phyloP scores from a whole-genome alignment of 192 early-diverging fungal genomes.

The Umbelopsis ramanniana region DNA sequence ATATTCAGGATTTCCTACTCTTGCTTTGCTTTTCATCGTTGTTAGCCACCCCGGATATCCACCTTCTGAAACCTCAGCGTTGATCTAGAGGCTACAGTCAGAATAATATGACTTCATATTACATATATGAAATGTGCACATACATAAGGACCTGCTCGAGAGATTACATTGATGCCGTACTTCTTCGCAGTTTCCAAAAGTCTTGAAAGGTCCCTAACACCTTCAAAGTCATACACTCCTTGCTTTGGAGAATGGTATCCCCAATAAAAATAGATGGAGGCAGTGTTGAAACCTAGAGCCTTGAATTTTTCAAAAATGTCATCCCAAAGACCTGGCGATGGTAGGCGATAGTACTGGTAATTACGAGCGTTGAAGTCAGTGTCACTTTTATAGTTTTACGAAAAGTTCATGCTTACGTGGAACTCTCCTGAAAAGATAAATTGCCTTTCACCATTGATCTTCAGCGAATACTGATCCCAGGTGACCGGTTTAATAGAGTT shows the following conservation, averaged over 20 bases:
- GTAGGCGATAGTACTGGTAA: constrained; percentile 29
- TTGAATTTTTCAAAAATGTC: constrained; percentile 39
- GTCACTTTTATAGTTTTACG: too few relatives aligned
- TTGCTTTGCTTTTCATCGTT: constrained; percentile 1
- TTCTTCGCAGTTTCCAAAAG: constrained; percentile 24
- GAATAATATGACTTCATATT: too few relatives aligned
- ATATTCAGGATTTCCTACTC: not conserved
- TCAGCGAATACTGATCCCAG: constrained; percentile 24
- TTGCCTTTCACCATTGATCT: constrained; percentile 9
- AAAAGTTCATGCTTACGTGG: not conserved
- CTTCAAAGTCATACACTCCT: constrained; percentile 38
- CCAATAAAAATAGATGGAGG: constrained; percentile 36
- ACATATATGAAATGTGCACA: not conserved
- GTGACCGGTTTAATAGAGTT: not conserved
- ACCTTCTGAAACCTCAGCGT: constrained; percentile 1
- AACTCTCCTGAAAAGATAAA: constrained; percentile 27
- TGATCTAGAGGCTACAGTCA: not conserved
- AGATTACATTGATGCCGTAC: constrained; percentile 35
- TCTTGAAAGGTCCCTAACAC: constrained; percentile 33
- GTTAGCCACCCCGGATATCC: constrained; percentile 26
- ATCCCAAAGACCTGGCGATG: constrained; percentile 36
- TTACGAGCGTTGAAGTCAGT: not conserved
- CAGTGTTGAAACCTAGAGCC: constrained; percentile 33
- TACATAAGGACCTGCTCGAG: constrained; percentile 30
- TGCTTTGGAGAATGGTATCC: constrained; percentile 37